Base-by-base conservation (phyloP, 257 asterid genomes). In the Plectranthus barbatus region DNA sequence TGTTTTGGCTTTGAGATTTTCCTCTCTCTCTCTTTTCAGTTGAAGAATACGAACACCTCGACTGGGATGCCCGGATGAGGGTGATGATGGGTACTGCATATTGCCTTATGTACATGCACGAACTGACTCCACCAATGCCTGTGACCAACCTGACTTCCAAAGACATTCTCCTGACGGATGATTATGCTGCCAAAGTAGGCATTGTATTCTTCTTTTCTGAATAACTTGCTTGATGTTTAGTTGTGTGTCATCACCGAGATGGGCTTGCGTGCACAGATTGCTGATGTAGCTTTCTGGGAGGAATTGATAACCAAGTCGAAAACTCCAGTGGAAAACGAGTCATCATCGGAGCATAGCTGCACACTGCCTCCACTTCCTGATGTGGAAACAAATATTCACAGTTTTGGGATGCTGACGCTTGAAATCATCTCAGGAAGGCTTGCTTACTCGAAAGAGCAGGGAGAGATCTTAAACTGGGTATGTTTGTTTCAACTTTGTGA, bases 101-200 rank as follows among this genome's bases (percentile, higher is more conserved):
- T 58, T 88, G 98, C 70, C 87, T 91, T 56, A 83, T 86, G 52
- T 70, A 84, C 80, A 76, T 88, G 90, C 98, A 91, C 68, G 88
- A 77, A 31, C 77, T 86, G 37, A 81, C 67, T 60, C 96, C 98
- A 55, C 92, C 95, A 0, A 59, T 88, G 46, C 68, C 82, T 7
- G 88, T 78, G 47, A 48, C 56, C 69, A 74, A 74, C 67, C 61
- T 91, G 83, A 83, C 57, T 49, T 78, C 95, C 51, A 59, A 77
- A 5, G 70, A 73, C 15, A 79, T 91, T 68, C 55, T 70, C 51
- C 60, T 91, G 68, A 91, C 98, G 6, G 98, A 91, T 66, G 98
- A 91, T 74, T 91, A 86, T 80, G 96, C 96, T 62, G 92, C 98
- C 48, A 91, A 91, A 76, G 98, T 88, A 80, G 18, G 84, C 48